Evolutionary conservation across 805 yeast species (phyloP), one percentile per base, ranked within the genome.

Genomic region (Komagataella populi): DNA sequence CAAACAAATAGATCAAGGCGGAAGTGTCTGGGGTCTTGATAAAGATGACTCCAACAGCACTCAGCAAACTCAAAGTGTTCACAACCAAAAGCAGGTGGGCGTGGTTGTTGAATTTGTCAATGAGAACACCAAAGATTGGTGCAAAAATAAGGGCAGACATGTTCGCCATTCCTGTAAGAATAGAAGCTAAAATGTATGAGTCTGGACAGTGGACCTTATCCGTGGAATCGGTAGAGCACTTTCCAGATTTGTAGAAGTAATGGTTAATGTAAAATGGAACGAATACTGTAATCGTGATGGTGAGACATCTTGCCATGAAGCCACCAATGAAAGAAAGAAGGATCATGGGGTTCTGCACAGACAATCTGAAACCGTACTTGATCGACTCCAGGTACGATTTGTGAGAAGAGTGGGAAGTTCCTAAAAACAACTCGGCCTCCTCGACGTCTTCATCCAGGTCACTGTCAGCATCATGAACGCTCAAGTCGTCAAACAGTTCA

Each of bases 131-230:
- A 72, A 81, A 77, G 2, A 80, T 23, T 12, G 89, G 90, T 0
- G 89, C 82, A 47, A 75, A 68, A 0, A 79, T n/a, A 22, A 84
- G 65, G 1, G 83, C 75, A 22, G 73, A 69, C 0, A 79, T 68
- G 55, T 83, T 83, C 3, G 80, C 70, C n/a, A 82, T 73, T 6
- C 91, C 91, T 0, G 85, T 76, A 30, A 84, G 64, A 46, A 84
- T 80, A 1, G 88, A 86, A 16, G 87, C 77, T 53, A 76, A 73
- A 6, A 81, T 69, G 55, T 79, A 82, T 0, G 85, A 87, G 45
- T 81, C 83, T 49, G 74, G 73, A 58, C 89, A 83, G 22, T 64
- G 67, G 18, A 60, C 71, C 59, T 58, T 67, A 51, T 59, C 71
- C 54, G 55, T 50, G 45, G 63, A 67, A 5, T 58, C 58, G 1